Evolutionary conservation across 225 moss, liverwort and hornwort species (phyloP).

Genomic region (Asterella californica): DNA sequence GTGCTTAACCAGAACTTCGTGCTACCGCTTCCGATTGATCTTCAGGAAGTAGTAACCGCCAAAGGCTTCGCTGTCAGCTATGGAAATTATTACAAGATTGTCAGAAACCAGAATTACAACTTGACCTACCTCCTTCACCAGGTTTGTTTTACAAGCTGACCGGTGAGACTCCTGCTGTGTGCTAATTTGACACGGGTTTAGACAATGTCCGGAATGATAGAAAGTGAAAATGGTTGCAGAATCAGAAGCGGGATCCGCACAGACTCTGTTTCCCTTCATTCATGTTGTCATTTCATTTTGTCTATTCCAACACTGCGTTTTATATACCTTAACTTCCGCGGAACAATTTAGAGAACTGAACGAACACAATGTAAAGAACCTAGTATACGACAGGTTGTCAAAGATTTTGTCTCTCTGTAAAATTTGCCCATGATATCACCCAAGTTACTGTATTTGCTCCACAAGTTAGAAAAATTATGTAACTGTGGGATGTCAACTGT

Average conservation of each 20-base stretch:
- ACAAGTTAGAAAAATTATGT: too few relatives aligned
- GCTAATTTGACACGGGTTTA: not conserved
- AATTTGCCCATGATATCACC: too few relatives aligned
- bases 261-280: not conserved
- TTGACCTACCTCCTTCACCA: conserved; percentile 34
- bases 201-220: not conserved
- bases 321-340: not conserved
- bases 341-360: not conserved
- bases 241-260: not conserved
- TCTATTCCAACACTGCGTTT: not conserved
- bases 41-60: conserved; percentile 27
- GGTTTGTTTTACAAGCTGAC: not conserved
- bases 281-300: not conserved
- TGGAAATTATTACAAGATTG: conserved; percentile 33
- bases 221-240: not conserved
- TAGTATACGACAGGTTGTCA: too few relatives aligned
- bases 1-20: conserved; percentile 26
- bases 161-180: not conserved
- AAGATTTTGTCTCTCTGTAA: too few relatives aligned
- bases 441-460: too few relatives aligned
- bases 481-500: too few relatives aligned
- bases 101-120: conserved; percentile 31
- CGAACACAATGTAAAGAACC: too few relatives aligned
- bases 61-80: conserved; percentile 33
- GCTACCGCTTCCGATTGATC: conserved; percentile 28